Base-by-base conservation (phyloP, 73 alveolate species). In the Effrenium voratum region DNA sequence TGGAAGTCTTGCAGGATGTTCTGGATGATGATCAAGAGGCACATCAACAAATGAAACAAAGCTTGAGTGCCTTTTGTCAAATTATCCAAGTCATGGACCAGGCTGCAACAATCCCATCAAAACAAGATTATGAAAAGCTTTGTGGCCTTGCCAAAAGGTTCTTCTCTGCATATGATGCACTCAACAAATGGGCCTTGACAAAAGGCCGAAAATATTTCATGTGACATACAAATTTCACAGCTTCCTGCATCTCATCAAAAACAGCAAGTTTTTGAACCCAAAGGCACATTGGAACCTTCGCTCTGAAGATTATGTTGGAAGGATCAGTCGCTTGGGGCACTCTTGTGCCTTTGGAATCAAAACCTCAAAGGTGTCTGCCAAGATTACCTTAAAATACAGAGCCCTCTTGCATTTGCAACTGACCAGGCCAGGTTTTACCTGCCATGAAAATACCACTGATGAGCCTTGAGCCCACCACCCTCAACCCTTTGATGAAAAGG, bases 361-460 rank as follows among this genome's bases (percentile, higher is more conserved):
- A 43, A 1, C 46, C 91, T 49, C 76, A 47, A 49, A 52, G 76
- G 30, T 82, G 5, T 28, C 52, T 12, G 32, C 32, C 47, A 73
- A 80, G n/a, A 3, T 44, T 24, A 36, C 32, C 3, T 70, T 44
- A 28, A 80, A 80, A 28, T 80, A 80, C 70, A 80, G 91, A n/a
- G n/a, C 45, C 0, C 91, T 36, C 30, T 24, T 73, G 30, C 84
- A 73, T 36, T 40, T 73, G 57, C 93, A 84, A 59, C 79, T 84
- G n/a, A 84, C 40, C 19, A 84, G 80, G 59, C 79, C 68, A 16
- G 93, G 93, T 44, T 84, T 84, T 45, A 52, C n/a, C n/a, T n/a
- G n/a, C n/a, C n/a, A n/a, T n/a, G n/a, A n/a, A n/a, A n/a, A n/a
- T n/a, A n/a, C n/a, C n/a, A n/a, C n/a, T n/a, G n/a, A n/a, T n/a